Conservation (phyloP, 768 basidiomycete species). For the Suillus hirtellus region DNA sequence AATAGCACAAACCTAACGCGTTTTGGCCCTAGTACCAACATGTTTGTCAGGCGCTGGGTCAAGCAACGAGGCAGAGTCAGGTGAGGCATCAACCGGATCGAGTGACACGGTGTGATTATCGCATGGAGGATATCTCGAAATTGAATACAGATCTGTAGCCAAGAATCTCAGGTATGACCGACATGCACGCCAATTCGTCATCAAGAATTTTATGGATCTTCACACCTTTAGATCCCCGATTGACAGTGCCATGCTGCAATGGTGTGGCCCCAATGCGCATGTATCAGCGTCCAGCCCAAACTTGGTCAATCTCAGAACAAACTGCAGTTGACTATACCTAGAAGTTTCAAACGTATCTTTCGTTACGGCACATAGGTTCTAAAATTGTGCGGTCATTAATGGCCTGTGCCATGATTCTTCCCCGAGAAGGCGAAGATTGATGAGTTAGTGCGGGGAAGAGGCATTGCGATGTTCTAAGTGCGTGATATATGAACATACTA, state of each 20-base stretch:
- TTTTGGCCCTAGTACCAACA: not conserved
- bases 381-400: constrained; percentile 17
- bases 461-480: constrained; percentile 9
- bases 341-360: constrained; percentile 19
- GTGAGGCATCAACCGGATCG: constrained; percentile 2
- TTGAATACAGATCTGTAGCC: not conserved
- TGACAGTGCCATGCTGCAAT: not conserved
- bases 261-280: not conserved
- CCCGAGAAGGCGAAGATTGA: constrained; percentile 9
- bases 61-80: constrained; percentile 9
- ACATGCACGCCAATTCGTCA: constrained; percentile 3
- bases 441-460: constrained; percentile 9
- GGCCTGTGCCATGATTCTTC: constrained; percentile 11
- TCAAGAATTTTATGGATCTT: not conserved
- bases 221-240: not conserved
- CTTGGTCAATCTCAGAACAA: not conserved
- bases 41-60: not conserved
- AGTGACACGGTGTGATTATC: constrained; percentile 3
- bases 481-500: constrained; percentile 10
- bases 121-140: constrained; percentile 1
- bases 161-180: constrained; percentile 5
- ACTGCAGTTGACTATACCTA: constrained; percentile 10
- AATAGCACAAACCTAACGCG: not conserved
- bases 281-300: not conserved
- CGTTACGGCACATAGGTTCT: constrained; percentile 18